These are phyloP conservation scores for Candida montana DNA, from an alignment of 805 yeast genomes.

Conservation along the genomic window DNA sequence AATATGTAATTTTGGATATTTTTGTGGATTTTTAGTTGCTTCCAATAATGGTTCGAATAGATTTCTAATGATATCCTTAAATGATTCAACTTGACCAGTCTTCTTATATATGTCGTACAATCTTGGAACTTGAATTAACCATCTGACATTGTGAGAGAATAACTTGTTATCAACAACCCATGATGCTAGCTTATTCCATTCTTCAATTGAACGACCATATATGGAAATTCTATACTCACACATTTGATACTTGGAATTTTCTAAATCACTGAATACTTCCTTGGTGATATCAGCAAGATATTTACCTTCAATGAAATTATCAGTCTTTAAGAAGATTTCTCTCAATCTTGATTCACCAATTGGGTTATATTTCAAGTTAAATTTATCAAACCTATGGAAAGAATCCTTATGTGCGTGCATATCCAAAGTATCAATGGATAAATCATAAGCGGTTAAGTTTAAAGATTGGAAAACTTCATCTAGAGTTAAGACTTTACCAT, in stretches of 20 bases:
- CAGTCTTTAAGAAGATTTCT: conserved; percentile 93
- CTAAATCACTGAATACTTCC: conserved; percentile 92
- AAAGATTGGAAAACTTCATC: conserved; percentile 89
- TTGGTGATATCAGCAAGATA: conserved; percentile 91
- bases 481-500: conserved; percentile 80
- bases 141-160: conserved; percentile 89
- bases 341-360: conserved; percentile 96
- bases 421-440: conserved; percentile 93
- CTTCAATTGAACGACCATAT: conserved; percentile 83
- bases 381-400: conserved; percentile 96
- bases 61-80: conserved; percentile 74
- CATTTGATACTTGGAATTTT: conserved; percentile 94
- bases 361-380: conserved; percentile 95
- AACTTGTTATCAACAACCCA: conserved; percentile 95
- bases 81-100: conserved; percentile 60
- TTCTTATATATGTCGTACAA: conserved; percentile 84
- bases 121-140: conserved; percentile 95
- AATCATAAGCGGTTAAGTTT: conserved; percentile 87
- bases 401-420: conserved; percentile 99
- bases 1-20: conserved; percentile 86
- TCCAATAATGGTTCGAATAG: conserved; percentile 86
- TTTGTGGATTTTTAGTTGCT: conserved; percentile 76
- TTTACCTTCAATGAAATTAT: conserved; percentile 81
- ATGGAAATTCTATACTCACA: conserved; percentile 93
- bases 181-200: conserved; percentile 92